Evolutionary conservation across 139 green algal species (phyloP), one percentile per base, ranked within the genome.

Genomic region (Asterochloris erici): DNA sequence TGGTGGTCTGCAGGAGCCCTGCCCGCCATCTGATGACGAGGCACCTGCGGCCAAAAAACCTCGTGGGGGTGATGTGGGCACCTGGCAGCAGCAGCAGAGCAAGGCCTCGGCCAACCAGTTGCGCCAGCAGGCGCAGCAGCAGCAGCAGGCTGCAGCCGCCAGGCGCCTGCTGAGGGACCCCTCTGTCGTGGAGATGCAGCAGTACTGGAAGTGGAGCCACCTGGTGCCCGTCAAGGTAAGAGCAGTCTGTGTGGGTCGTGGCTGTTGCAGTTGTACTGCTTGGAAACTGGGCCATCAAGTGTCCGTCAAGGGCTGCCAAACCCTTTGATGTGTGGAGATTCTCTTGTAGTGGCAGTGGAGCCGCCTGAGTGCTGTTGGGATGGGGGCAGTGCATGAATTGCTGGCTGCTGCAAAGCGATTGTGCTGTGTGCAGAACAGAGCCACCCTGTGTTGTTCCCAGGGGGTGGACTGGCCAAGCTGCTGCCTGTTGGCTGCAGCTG

Each of bases 161-260:
- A 62, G 62, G 23, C 19, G 68, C 23, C 68, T 79, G 60, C 79
- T 54, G 24, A 70, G 68, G 38, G 76, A 82, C 27, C 64, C 68
- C 73, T 28, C 15, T 12, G 23, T 81, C 0, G 74, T 89, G 16
- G 91, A 95, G 74, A 86, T 90, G 75, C 82, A 90, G 81, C 91
- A 94, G 73, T 96, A 88, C 79, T 88, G 87, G 62, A 93, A 95
- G 88, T 95, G 91, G 80, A 91, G 90, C 81, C 91, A 96, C 83
- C 86, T 95, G 21, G 87, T 95, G 19, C 86, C 90, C 15, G 89
- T 89, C 0, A 82, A 90, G 84, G 90, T 89, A 69, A 28, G 70
- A 10, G 12, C 26, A 75, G 24, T 74, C 23, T 60, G 0, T 14
- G 13, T 28, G 14, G 60, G 29, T 16, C 14, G 16, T 60, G 21